Base-by-base conservation (phyloP, 2,329 filamentous ascomycete species). In the Aspergillus bombycis region DNA sequence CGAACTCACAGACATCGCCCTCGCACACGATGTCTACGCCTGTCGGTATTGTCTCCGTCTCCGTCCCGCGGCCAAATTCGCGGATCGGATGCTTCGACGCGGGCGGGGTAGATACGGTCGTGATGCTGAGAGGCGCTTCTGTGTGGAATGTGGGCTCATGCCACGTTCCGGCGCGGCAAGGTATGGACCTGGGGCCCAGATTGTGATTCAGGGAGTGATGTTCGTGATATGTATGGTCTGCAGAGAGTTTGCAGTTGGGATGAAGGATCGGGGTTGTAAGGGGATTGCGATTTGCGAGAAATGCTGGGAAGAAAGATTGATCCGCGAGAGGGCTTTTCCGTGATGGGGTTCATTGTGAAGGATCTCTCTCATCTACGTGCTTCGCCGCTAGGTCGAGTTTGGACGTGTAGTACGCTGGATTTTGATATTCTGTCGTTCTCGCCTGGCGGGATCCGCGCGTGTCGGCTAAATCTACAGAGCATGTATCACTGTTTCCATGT, bases 1-100 rank as follows among this genome's bases (percentile, higher is more conserved):
- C 30, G 74, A 75, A 50, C 57, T 57, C 1, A 65, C 67, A 11
- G 43, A 62, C 46, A 71, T 67, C 60, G 73, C 72, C 6, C 56
- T 64, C 4, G 9, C 57, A 9, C 57, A 63, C 1, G 55, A 73
- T 38, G 23, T 76, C 58, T 73, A 70, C 54, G 45, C 70, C 8
- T 75, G 73, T 57, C 68, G 70, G 11, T 73, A 72, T 59, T 75
- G 74, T 58, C 56, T 70, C n/a, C 72, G 73, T 1, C 65, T 75
- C 11, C 72, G 72, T 7, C 62, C 67, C 0, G 64, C 61, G 2
- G 26, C 8, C 19, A 48, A 61, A 4, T 76, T 75, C 45, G 71
- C 70, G 1, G 71, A 73, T 56, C 67, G 70, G 16, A 75, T 75
- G 73, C 48, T 73, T 4, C 64, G 60, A 4, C 68, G 67, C 3